Evolutionary conservation across 2,329 filamentous ascomycete genomes (phyloP).

Genomic region (Penicillium griseofulvum): DNA sequence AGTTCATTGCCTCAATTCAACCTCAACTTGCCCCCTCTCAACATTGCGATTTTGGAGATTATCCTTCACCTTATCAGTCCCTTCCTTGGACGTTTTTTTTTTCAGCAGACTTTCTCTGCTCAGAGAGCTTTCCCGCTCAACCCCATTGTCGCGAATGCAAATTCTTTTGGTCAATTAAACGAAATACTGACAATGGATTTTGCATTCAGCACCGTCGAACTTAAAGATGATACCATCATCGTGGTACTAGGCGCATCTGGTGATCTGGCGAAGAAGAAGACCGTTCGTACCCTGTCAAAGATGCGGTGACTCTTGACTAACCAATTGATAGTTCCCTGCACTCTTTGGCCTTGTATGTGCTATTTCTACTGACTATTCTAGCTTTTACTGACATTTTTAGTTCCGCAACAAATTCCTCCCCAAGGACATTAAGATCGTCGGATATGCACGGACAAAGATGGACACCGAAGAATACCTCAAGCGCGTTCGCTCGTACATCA

Average conservation of each 20-base stretch:
- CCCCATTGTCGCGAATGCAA: conserved; percentile 19
- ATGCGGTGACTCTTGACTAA: conserved; percentile 19
- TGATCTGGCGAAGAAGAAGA: conserved; percentile 99
- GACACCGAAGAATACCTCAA: conserved; percentile 93
- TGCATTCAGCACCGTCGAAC: conserved; percentile 71
- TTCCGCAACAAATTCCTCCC: conserved; percentile 98
- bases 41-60: neutral
- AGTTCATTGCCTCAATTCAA: conserved; percentile 12
- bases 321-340: conserved; percentile 72
- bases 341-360: conserved; percentile 90
- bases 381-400: conserved; percentile 48
- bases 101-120: neutral
- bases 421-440: conserved; percentile 93
- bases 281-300: conserved; percentile 56
- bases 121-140: conserved; percentile 13
- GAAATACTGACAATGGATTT: conserved; percentile 40
- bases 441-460: conserved; percentile 99
- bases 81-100: neutral
- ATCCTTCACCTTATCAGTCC: neutral
- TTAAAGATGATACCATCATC: conserved; percentile 98
- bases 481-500: conserved; percentile 96
- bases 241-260: conserved; percentile 95
- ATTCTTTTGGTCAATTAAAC: conserved; percentile 11
- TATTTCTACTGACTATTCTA: neutral
- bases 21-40: conserved; percentile 5